Base-by-base conservation (phyloP, 768 basidiomycete genomes). In the Daedaleopsis nitida region DNA sequence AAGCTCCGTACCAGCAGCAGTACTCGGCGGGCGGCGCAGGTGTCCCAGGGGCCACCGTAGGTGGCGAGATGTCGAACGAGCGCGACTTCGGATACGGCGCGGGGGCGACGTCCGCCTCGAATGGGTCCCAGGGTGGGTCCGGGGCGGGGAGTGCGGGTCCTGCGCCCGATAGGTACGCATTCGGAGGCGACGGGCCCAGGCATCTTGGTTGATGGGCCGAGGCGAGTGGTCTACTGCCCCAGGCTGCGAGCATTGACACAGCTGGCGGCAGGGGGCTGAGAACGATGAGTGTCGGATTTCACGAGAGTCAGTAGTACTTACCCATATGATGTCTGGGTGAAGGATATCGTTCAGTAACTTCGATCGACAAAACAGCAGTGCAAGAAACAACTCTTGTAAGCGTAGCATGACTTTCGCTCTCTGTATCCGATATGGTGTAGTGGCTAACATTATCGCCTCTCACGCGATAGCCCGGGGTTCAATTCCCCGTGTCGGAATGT, bases 401-500 rank as follows among this genome's bases (percentile, higher is more conserved):
- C n/a, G n/a, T n/a, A n/a, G n/a, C n/a, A n/a, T n/a, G n/a, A n/a
- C n/a, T n/a, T n/a, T n/a, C n/a, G n/a, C n/a, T n/a, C n/a, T n/a
- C n/a, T n/a, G n/a, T 32, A 7, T 64, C 63, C 58, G 58, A 64
- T 59, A 64, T 64, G 63, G 63, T 64, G 63, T 64, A 64, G 58
- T 59, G 63, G 63, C 58, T 59, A 59, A 64, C 63, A 64, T 64
- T 64, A 57, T 59, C 63, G 63, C 63, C 58, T 64, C 63, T 64
- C 58, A 64, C 58, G 63, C 58, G 63, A 59, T 64, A 64, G 63
- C 63, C 58, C 58, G 55, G 63, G 62, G 63, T 59, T 64, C 63
- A 58, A 64, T 59, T 59, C 58, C 58, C 63, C 55, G 63, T 64
- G 55, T 64, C 55, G 54, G 62, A 64, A 57, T 39, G 43, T 7